These are phyloP conservation scores for Neurospora intermedia DNA, from an alignment of 495 filamentous ascomycete species.

Conservation along the genomic window DNA sequence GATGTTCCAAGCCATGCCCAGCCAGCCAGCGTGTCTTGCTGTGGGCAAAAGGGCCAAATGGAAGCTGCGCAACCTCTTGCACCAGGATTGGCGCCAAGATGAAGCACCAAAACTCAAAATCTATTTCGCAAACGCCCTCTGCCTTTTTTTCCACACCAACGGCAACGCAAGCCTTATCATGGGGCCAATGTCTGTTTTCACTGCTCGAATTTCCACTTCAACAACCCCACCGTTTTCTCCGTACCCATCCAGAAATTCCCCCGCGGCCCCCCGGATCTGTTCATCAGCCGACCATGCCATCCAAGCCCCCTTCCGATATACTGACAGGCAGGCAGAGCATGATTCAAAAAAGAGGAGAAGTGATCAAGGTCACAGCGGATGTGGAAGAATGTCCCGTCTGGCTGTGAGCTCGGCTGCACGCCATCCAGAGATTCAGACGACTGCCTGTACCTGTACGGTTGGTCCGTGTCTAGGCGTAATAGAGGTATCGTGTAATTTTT, in stretches of 20 bases:
- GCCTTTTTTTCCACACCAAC: neutral
- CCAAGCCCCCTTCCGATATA: neutral
- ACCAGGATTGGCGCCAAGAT: neutral
- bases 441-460: neutral
- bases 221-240: neutral
- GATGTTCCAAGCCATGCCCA: neutral
- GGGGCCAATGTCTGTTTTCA: neutral
- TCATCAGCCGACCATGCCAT: neutral
- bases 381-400: neutral
- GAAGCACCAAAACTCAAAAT: neutral
- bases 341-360: neutral
- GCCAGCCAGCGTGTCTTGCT: neutral
- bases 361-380: neutral
- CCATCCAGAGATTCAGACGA: neutral
- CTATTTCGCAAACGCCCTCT: neutral
- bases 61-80: neutral
- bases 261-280: neutral
- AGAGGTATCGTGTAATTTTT: conserved; percentile 8
- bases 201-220: neutral
- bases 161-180: neutral
- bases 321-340: neutral
- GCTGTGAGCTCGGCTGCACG: neutral
- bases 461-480: conserved; percentile 2
- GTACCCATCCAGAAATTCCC: neutral
- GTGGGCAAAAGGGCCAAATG: neutral